Evolutionary conservation across 208 protist species (phyloP).

Genomic region (Trypanosoma rangeli): DNA sequence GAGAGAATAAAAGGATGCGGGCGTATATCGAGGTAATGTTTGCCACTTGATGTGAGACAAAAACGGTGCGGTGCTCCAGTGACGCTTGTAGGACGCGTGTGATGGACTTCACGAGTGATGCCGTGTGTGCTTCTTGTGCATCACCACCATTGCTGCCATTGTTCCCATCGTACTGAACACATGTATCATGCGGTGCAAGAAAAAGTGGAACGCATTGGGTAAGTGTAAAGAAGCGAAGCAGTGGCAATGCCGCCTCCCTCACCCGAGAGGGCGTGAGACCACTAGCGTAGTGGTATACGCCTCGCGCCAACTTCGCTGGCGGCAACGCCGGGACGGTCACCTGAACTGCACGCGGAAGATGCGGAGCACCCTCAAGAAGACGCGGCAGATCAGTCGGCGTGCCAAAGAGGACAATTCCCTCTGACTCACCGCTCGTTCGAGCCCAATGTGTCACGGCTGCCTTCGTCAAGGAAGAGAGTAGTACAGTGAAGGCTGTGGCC

Average conservation of each 20-base stretch:
- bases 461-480: constrained; percentile 26
- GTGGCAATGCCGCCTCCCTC: constrained; percentile 10
- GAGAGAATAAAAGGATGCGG: constrained; percentile 16
- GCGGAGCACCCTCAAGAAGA: neutral
- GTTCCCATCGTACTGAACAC: neutral
- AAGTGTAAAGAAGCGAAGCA: constrained; percentile 33
- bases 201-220: constrained; percentile 29
- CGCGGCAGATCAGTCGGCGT: neutral
- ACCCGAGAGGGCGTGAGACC: neutral
- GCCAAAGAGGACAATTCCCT: constrained; percentile 7
- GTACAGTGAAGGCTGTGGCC: constrained; percentile 20
- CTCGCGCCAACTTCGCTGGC: neutral
- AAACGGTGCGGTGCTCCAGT: constrained; percentile 9
- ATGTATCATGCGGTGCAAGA: neutral
- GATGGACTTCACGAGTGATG: constrained; percentile 19
- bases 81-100: constrained; percentile 1
- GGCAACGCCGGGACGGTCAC: constrained; percentile 5
- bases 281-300: neutral
- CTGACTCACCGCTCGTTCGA: neutral
- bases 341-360: neutral
- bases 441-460: constrained; percentile 19
- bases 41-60: constrained; percentile 22
- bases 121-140: neutral
- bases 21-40: constrained; percentile 30
- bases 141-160: neutral